These are phyloP conservation scores for Ophiostoma ulmi DNA, from an alignment of 2,329 filamentous ascomycete species.

Conservation along the genomic window DNA sequence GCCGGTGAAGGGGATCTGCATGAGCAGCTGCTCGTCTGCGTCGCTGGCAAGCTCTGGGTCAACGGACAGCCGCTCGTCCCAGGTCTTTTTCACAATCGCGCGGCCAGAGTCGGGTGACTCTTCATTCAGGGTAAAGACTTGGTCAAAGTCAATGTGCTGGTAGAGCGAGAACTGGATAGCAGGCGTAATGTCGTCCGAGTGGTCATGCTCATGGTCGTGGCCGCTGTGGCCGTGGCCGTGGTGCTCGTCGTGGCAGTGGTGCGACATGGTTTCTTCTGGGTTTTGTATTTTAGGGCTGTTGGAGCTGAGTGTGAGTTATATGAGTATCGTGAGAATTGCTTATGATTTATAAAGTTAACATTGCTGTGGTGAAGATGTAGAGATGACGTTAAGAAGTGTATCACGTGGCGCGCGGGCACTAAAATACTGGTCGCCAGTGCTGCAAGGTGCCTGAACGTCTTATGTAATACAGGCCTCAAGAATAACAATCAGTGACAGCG, in stretches of 20 bases:
- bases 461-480: background rate
- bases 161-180: constrained; percentile 88
- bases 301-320: background rate
- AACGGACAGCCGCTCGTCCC: constrained; percentile 68
- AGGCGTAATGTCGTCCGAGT: constrained; percentile 86
- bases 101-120: constrained; percentile 60
- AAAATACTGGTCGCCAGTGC: background rate
- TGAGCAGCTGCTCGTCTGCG: constrained; percentile 87
- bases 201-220: constrained; percentile 64
- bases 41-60: constrained; percentile 78
- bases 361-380: background rate
- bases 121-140: constrained; percentile 82
- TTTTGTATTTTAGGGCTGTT: too few relatives aligned
- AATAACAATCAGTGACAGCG: background rate
- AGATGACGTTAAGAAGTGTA: background rate
- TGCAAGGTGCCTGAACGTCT: background rate
- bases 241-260: constrained; percentile 36
- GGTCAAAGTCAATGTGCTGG: constrained; percentile 84
- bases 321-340: background rate
- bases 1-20: constrained; percentile 91
- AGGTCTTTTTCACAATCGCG: constrained; percentile 81
- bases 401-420: background rate
- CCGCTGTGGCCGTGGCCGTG: constrained; percentile 23
- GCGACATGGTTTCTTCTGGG: constrained; percentile 23
- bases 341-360: background rate